Percentiles rank a stretch among this genome's conserved stretches.
Conservation (phyloP, 2,329 filamentous ascomycete species). For the Colletotrichum abscissum region DNA sequence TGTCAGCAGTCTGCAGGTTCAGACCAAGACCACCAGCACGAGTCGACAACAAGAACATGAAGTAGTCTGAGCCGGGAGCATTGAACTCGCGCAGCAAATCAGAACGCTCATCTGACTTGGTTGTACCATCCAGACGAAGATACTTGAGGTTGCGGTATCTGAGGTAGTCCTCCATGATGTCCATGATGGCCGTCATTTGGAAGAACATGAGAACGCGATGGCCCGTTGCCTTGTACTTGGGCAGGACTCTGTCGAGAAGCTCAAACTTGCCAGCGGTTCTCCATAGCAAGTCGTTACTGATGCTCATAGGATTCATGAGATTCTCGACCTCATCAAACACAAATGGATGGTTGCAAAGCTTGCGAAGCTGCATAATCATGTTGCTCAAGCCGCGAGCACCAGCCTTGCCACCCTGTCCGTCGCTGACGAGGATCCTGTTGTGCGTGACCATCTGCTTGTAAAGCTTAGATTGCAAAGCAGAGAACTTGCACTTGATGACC, state of each 20-base stretch:
- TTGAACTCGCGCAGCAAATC: slow-evolving; percentile 92
- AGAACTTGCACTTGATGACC: slow-evolving; percentile 99
- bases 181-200: slow-evolving; percentile 99
- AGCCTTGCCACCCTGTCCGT: slow-evolving; percentile 95
- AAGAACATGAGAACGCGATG: slow-evolving; percentile 99
- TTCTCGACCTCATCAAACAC: slow-evolving; percentile 98
- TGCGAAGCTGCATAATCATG: slow-evolving; percentile 99
- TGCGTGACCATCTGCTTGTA: slow-evolving; percentile 98
- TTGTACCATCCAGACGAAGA: slow-evolving; percentile 93
- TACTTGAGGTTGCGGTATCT: slow-evolving; percentile 86
- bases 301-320: slow-evolving; percentile 91
- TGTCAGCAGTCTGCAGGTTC: slow-evolving; percentile 97
- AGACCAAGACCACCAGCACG: slow-evolving; percentile 97
- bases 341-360: slow-evolving; percentile 98
- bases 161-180: slow-evolving; percentile 99
- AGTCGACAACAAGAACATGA: slow-evolving; percentile 98
- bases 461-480: slow-evolving; percentile 88
- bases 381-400: slow-evolving; percentile 96
- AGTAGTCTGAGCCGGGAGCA: slow-evolving; percentile 88
- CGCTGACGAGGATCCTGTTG: slow-evolving; percentile 93
- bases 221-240: slow-evolving; percentile 90
- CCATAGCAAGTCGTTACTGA: slow-evolving; percentile 95
- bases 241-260: slow-evolving; percentile 88
- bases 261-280: slow-evolving; percentile 97
- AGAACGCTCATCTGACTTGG: slow-evolving; percentile 96